These are phyloP conservation scores for Xylariomycetidae sp. DNA, from an alignment of 2,329 filamentous ascomycete genomes.

Conservation along the genomic window DNA sequence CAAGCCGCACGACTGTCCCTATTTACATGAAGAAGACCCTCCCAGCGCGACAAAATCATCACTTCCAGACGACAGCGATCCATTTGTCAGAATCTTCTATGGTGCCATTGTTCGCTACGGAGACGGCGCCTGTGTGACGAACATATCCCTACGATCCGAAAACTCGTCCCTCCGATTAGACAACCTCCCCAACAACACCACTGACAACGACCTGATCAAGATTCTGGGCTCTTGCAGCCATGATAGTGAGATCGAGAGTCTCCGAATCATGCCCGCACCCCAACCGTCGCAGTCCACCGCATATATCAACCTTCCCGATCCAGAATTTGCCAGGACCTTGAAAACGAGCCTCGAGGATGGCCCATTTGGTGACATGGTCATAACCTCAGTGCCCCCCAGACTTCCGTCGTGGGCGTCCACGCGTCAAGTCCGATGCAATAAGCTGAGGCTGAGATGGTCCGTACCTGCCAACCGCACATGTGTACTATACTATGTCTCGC, in stretches of 20 bases:
- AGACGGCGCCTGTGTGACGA: constrained; percentile 9
- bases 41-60: not conserved
- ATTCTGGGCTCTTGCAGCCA: constrained; percentile 6
- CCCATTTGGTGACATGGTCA: constrained; percentile 2
- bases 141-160: constrained; percentile 5
- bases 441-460: constrained; percentile 6
- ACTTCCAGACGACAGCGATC: constrained; percentile 3
- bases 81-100: constrained; percentile 5
- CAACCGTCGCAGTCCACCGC: constrained; percentile 4
- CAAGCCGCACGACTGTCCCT: constrained; percentile 5
- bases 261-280: constrained; percentile 5
- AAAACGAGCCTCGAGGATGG: constrained; percentile 2
- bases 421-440: constrained; percentile 7
- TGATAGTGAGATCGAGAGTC: constrained; percentile 7
- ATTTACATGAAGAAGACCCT: constrained; percentile 2
- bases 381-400: constrained; percentile 6
- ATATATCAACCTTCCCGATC: constrained; percentile 7
- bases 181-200: constrained; percentile 3
- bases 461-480: not conserved
- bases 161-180: constrained; percentile 9
- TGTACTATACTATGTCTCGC: not conserved
- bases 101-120: constrained; percentile 8
- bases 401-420: constrained; percentile 9
- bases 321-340: constrained; percentile 6
- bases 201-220: constrained; percentile 3